Conservation (phyloP, 1,284 basidiomycete species). For the Microbotryum intermedium region DNA sequence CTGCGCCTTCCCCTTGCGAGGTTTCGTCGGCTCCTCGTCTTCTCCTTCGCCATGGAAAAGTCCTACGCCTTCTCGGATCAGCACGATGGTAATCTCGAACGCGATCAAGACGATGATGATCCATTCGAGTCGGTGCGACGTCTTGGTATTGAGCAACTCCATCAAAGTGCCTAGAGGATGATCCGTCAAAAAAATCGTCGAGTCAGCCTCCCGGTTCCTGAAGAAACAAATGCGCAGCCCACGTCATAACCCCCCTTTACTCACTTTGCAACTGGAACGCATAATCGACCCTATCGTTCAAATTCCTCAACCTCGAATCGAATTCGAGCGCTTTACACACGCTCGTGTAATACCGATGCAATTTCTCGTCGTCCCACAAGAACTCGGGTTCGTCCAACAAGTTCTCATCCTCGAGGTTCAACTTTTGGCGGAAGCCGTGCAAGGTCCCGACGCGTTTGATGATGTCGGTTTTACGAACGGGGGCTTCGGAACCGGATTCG, state of each 20-base stretch:
- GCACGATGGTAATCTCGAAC: constrained; percentile 28
- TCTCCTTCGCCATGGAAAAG: constrained; percentile 10
- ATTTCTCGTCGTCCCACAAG: constrained; percentile 25
- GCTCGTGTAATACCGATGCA: constrained; percentile 20
- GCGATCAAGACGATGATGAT: constrained; percentile 35
- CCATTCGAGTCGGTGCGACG: constrained; percentile 32
- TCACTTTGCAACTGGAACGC: constrained; percentile 29
- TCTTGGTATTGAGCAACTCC: constrained; percentile 32
- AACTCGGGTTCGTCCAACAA: constrained; percentile 33
- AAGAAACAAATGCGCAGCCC: too few relatives aligned
- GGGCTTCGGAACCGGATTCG: constrained; percentile 30
- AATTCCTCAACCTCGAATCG: constrained; percentile 20
- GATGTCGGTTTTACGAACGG: constrained; percentile 33
- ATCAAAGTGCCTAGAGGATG: constrained; percentile 24
- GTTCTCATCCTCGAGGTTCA: constrained; percentile 34
- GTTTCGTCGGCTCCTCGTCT: not conserved
- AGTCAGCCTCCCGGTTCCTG: too few relatives aligned
- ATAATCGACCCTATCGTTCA: constrained; percentile 34
- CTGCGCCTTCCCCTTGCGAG: not conserved
- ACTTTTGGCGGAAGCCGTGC: constrained; percentile 32
- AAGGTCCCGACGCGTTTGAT: constrained; percentile 33
- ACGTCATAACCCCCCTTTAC: too few relatives aligned
- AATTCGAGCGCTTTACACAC: constrained; percentile 28
- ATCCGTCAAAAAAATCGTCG: too few relatives aligned
- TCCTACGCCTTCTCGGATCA: constrained; percentile 22